phyloP scores from a whole-genome alignment of 2,329 filamentous ascomycete species.

The Cordyceps sp. region DNA sequence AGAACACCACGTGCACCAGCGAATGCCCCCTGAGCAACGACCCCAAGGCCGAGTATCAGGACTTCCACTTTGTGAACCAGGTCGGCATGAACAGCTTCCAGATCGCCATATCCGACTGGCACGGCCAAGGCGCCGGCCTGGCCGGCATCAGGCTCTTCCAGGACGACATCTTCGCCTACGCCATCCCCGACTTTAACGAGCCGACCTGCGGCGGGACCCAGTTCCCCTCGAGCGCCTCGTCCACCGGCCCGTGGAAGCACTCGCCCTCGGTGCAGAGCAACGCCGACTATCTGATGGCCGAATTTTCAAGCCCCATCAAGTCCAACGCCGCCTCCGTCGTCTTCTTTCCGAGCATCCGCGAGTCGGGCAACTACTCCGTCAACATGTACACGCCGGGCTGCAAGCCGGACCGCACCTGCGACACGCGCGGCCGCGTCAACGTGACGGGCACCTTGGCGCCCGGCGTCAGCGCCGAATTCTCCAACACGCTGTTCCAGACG shows the following conservation, averaged over 20 bases:
- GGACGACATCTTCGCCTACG: slow-evolving; percentile 72
- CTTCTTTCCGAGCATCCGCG: slow-evolving; percentile 69
- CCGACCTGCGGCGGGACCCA: slow-evolving; percentile 55
- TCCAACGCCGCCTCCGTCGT: slow-evolving; percentile 50
- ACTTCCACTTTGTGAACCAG: slow-evolving; percentile 77
- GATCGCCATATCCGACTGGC: slow-evolving; percentile 75
- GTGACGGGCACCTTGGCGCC: slow-evolving; percentile 56
- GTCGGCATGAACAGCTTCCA: slow-evolving; percentile 81
- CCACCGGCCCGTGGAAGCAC: slow-evolving; percentile 58
- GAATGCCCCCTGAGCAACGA: slow-evolving; percentile 71
- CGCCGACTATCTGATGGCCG: slow-evolving; percentile 61
- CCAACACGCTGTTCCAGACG: slow-evolving; percentile 62
- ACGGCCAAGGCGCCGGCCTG: slow-evolving; percentile 70
- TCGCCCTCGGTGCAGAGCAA: slow-evolving; percentile 51
- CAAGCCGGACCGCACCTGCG: slow-evolving; percentile 60
- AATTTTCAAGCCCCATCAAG: slow-evolving; percentile 38
- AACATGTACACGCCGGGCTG: slow-evolving; percentile 90
- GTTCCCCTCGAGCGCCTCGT: slow-evolving; percentile 45
- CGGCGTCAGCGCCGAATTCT: slow-evolving; percentile 29
- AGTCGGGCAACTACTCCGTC: slow-evolving; percentile 83
- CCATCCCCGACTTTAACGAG: slow-evolving; percentile 77
- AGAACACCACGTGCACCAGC: slow-evolving; percentile 57
- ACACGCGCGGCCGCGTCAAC: slow-evolving; percentile 62
- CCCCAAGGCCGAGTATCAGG: slow-evolving; percentile 51
- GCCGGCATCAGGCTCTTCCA: slow-evolving; percentile 77